A percentile compares a stretch with the other conserved stretches of the same genome.
Evolutionary conservation across 495 filamentous ascomycete genomes (phyloP).

Genomic region (Aspergillus sparsus): DNA sequence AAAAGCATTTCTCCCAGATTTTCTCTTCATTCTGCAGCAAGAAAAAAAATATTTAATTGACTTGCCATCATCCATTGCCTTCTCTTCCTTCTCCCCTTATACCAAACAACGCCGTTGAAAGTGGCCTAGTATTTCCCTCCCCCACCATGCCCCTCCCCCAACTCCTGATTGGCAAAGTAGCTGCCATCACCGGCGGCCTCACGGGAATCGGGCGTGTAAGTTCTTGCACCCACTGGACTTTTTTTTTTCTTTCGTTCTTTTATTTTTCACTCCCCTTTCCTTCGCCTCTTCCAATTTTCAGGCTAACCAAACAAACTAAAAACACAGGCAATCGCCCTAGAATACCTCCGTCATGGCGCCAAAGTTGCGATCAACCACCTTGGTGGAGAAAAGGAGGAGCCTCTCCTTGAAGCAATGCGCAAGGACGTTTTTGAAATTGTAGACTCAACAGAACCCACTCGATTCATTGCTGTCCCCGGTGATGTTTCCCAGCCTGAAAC

Average conservation of each 20-base stretch:
- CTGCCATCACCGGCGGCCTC: constrained; percentile 74
- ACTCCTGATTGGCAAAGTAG: constrained; percentile 64
- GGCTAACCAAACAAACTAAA: constrained; percentile 1
- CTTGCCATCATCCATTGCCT: too few relatives aligned
- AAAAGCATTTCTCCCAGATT: neutral
- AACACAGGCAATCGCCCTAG: constrained; percentile 63
- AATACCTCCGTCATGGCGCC: constrained; percentile 68
- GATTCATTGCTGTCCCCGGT: constrained; percentile 60
- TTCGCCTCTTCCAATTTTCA: neutral
- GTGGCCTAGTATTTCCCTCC: neutral
- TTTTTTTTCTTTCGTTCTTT: neutral
- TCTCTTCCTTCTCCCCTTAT: neutral
- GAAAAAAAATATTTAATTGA: neutral
- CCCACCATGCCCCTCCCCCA: constrained; percentile 31
- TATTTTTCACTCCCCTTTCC: neutral
- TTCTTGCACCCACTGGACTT: neutral
- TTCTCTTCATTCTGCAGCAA: neutral
- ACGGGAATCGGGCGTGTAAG: constrained; percentile 70
- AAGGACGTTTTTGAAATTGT: constrained; percentile 49
- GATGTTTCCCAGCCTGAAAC: constrained; percentile 69
- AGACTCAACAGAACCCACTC: constrained; percentile 36
- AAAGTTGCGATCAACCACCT: constrained; percentile 73
- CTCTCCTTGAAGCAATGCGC: constrained; percentile 56
- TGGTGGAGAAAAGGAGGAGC: constrained; percentile 52
- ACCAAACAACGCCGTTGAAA: neutral